Evolutionary conservation across 2,329 filamentous ascomycete genomes (phyloP).

Genomic region (Colletotrichum acutatum): DNA sequence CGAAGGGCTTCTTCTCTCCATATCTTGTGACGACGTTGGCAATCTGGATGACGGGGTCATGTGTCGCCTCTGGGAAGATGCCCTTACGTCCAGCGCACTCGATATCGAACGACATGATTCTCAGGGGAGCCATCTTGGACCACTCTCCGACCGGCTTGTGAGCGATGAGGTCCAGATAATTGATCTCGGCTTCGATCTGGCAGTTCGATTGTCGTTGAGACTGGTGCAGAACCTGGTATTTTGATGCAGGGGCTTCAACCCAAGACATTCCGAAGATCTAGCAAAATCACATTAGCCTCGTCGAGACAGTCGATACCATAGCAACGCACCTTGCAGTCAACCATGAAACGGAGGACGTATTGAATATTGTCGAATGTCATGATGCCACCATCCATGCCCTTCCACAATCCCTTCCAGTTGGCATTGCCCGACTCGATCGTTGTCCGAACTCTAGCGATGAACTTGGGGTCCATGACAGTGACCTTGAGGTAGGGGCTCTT

Average conservation of each 20-base stretch:
- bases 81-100: constrained; percentile 98
- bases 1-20: constrained; percentile 94
- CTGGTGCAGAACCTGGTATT: constrained; percentile 76
- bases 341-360: constrained; percentile 97
- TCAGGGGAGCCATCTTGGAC: constrained; percentile 96
- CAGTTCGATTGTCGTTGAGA: constrained; percentile 86
- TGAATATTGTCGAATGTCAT: constrained; percentile 96
- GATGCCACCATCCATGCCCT: constrained; percentile 73
- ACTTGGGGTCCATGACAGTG: constrained; percentile 89
- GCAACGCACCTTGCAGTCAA: constrained; percentile 82
- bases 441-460: constrained; percentile 79
- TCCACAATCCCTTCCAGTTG: constrained; percentile 95
- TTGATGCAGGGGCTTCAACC: constrained; percentile 84
- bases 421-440: constrained; percentile 80
- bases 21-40: constrained; percentile 95
- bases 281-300: constrained; percentile 7
- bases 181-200: constrained; percentile 91
- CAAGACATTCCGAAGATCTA: constrained; percentile 95
- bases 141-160: constrained; percentile 93
- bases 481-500: constrained; percentile 95
- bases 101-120: constrained; percentile 96
- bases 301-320: too few relatives aligned
- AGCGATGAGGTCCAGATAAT: constrained; percentile 84
- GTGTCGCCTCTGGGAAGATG: constrained; percentile 91
- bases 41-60: constrained; percentile 97